Evolutionary conservation across 441 rosid genomes (phyloP).

Genomic region (Eruca vesicaria): DNA sequence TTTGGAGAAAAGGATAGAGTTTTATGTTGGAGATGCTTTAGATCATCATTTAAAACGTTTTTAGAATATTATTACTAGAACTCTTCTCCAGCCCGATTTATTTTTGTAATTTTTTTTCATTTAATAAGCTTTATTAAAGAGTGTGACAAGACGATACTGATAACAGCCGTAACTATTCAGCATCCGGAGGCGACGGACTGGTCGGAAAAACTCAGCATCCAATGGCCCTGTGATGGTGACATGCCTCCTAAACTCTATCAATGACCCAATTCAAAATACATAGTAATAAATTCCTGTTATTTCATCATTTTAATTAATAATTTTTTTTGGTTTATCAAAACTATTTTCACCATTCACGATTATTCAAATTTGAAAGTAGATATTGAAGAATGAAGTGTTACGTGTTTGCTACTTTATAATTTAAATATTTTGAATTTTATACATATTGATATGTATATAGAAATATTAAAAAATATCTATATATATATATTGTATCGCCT

Average conservation of each 20-base stretch:
- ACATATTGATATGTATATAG: neutral
- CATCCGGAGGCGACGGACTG: conserved; percentile 7
- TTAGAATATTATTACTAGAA: neutral
- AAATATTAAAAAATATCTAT: too few relatives aligned
- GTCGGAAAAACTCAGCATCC: conserved; percentile 14
- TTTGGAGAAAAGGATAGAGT: too few relatives aligned
- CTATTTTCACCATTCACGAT: neutral
- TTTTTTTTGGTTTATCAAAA: neutral
- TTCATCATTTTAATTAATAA: neutral
- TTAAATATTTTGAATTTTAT: neutral
- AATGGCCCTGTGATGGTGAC: conserved; percentile 20
- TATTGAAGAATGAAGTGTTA: neutral
- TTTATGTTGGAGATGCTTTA: too few relatives aligned
- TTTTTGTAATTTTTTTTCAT: neutral
- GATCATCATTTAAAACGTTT: too few relatives aligned
- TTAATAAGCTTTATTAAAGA: neutral
- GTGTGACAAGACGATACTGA: conserved; percentile 23
- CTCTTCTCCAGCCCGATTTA: neutral
- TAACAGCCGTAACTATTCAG: conserved; percentile 19
- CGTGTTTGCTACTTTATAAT: neutral
- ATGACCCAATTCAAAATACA: neutral
- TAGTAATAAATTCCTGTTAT: neutral
- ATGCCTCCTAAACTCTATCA: conserved; percentile 13
- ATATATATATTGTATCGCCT: neutral
- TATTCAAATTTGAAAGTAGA: neutral